Evolutionary conservation across 2,329 filamentous ascomycete genomes (phyloP).

Genomic region (Xylariaceae sp.): DNA sequence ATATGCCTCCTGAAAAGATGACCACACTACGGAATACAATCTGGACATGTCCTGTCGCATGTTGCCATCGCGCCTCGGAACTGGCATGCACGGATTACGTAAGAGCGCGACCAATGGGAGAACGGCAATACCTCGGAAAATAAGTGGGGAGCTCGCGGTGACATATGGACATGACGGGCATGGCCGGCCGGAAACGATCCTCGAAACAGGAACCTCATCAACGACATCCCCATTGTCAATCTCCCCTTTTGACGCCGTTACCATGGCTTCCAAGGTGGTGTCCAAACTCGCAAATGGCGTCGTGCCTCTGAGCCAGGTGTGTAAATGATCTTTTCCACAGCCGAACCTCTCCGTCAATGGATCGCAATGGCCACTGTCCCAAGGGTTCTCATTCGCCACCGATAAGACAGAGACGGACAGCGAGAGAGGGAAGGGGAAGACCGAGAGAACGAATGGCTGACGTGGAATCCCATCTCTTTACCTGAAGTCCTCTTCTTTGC

Average conservation of each 20-base stretch:
- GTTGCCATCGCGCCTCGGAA: neutral
- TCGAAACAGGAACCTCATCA: constrained; percentile 13
- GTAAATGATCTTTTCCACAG: constrained; percentile 15
- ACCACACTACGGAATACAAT: neutral
- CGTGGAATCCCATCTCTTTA: neutral
- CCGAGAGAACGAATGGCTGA: neutral
- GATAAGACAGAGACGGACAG: neutral
- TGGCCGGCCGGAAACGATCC: neutral
- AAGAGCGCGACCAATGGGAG: neutral
- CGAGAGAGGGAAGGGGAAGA: neutral
- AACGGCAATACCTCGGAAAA: constrained; percentile 23
- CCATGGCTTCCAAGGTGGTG: constrained; percentile 58
- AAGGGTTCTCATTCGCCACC: neutral
- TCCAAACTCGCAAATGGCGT: constrained; percentile 51
- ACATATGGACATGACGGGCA: neutral
- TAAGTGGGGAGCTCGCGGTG: neutral
- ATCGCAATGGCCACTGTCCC: neutral
- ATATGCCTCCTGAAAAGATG: neutral
- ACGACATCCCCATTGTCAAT: constrained; percentile 16
- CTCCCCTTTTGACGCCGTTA: constrained; percentile 31
- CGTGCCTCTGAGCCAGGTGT: constrained; percentile 56
- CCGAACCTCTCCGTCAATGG: constrained; percentile 7
- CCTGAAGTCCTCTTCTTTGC: neutral
- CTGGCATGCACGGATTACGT: neutral
- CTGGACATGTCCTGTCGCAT: neutral